Conservation (phyloP, 352 stramenopile genomes). For the Phytophthora fragariae region DNA sequence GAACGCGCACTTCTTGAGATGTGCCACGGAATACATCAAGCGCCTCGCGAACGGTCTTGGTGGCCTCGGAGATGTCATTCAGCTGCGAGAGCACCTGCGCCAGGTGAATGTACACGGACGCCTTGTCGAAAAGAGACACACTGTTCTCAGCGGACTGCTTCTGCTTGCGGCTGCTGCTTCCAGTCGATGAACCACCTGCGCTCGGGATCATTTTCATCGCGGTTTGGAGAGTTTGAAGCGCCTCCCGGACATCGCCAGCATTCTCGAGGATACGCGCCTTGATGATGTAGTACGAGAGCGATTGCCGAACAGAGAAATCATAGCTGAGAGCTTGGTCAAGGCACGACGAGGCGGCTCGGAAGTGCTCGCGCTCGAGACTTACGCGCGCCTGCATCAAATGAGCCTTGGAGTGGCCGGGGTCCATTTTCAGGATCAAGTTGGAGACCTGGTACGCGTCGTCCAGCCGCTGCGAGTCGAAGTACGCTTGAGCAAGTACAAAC, state of each 20-base stretch:
- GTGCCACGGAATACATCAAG: slow-evolving; percentile 81
- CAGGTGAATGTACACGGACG: slow-evolving; percentile 90
- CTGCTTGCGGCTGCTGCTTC: slow-evolving; percentile 20
- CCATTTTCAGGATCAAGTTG: slow-evolving; percentile 82
- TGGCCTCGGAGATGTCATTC: slow-evolving; percentile 76
- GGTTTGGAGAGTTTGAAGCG: slow-evolving; percentile 75
- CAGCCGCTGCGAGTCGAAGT: slow-evolving; percentile 72
- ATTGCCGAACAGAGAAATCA: slow-evolving; percentile 90
- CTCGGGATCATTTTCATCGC: slow-evolving; percentile 76
- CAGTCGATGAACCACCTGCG: slow-evolving; percentile 9
- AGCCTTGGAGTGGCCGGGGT: slow-evolving; percentile 71
- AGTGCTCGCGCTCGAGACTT: slow-evolving; percentile 81
- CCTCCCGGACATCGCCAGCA: slow-evolving; percentile 79
- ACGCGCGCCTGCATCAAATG: slow-evolving; percentile 90
- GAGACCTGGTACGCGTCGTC: slow-evolving; percentile 86
- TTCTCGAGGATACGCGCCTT: slow-evolving; percentile 88
- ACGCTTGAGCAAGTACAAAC: slow-evolving; percentile 83
- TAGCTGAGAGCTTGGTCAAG: slow-evolving; percentile 91
- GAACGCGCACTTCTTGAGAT: slow-evolving; percentile 89
- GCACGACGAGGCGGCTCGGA: slow-evolving; percentile 66
- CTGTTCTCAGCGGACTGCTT: slow-evolving; percentile 24
- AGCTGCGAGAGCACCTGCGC: slow-evolving; percentile 83
- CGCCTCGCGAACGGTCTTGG: slow-evolving; percentile 69
- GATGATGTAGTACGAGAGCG: slow-evolving; percentile 88
- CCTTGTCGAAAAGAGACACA: slow-evolving; percentile 83